Evolutionary conservation across 140 eudicot species (phyloP).

Genomic region (Oenanthe javanica): DNA sequence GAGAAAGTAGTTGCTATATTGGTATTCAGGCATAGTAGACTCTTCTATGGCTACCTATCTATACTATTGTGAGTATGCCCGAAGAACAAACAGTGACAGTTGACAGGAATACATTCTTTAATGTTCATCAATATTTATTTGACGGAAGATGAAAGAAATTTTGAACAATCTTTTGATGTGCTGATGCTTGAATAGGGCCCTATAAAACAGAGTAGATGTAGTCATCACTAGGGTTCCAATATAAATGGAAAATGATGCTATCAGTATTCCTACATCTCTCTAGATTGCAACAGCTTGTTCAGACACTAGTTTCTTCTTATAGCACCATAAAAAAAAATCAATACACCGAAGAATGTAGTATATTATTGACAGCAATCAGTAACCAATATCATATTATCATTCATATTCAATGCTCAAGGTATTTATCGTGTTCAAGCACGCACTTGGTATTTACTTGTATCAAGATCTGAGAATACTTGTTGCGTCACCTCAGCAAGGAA

Average conservation of each 20-base stretch:
- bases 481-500: constrained; percentile 93
- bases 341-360: not conserved
- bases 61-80: not conserved
- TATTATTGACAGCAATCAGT: not conserved
- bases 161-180: not conserved
- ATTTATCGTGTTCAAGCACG: constrained; percentile 16
- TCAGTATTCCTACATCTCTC: not conserved
- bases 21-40: not conserved
- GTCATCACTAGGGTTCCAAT: not conserved
- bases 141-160: not conserved
- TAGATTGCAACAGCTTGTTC: not conserved
- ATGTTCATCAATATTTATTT: not conserved
- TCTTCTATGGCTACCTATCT: not conserved
- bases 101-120: not conserved
- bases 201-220: not conserved
- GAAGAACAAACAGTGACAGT: not conserved
- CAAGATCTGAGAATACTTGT: constrained; percentile 91
- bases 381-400: not conserved
- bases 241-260: not conserved
- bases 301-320: not conserved
- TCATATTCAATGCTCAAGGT: not conserved
- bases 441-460: constrained; percentile 92
- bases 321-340: not conserved
- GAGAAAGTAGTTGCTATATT: not conserved
- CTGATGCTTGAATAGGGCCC: not conserved